A percentile compares a stretch with the other conserved stretches of the same genome.
Conservation (phyloP, 2,329 filamentous ascomycete genomes). For the Penicillium frequentans region DNA sequence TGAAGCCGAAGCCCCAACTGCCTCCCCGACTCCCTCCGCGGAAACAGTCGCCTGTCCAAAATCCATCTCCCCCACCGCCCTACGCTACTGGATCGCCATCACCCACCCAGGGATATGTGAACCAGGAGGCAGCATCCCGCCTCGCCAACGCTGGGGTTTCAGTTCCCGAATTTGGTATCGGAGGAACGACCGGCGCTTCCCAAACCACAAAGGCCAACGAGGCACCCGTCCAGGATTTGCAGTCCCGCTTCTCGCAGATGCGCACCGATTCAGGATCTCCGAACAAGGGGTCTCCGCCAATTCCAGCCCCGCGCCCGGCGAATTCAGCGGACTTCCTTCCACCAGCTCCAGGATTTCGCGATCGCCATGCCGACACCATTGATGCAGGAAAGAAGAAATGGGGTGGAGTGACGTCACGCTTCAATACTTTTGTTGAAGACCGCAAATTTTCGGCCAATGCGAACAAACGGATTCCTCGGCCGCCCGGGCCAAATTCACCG, state of each 20-base stretch:
- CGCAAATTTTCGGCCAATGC: conserved; percentile 30
- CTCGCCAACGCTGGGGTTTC: conserved; percentile 74
- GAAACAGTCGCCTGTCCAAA: conserved; percentile 50
- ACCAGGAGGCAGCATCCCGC: conserved; percentile 62
- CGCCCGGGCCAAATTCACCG: conserved; percentile 22
- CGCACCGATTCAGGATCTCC: conserved; percentile 37
- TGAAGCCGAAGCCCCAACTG: conserved; percentile 51
- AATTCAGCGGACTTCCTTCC: conserved; percentile 51
- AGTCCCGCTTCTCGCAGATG: conserved; percentile 64
- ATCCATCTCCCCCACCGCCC: conserved; percentile 44
- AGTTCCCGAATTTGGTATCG: conserved; percentile 76
- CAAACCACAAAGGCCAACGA: conserved; percentile 20
- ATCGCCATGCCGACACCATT: conserved; percentile 67
- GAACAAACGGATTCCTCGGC: conserved; percentile 27
- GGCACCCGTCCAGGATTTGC: conserved; percentile 63
- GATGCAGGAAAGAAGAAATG: conserved; percentile 60
- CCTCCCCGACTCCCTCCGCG: conserved; percentile 73
- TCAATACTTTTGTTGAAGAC: conserved; percentile 50
- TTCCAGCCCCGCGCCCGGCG: conserved; percentile 58
- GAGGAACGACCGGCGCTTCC: conserved; percentile 35
- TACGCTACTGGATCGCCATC: conserved; percentile 47
- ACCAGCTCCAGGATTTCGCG: conserved; percentile 59
- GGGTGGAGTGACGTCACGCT: conserved; percentile 42
- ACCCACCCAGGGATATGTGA: conserved; percentile 45
- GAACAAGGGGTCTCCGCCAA: conserved; percentile 27